A percentile compares a stretch with the other conserved stretches of the same genome.
Conservation (phyloP, 129 eudicot species). For the Tagetes patula region DNA sequence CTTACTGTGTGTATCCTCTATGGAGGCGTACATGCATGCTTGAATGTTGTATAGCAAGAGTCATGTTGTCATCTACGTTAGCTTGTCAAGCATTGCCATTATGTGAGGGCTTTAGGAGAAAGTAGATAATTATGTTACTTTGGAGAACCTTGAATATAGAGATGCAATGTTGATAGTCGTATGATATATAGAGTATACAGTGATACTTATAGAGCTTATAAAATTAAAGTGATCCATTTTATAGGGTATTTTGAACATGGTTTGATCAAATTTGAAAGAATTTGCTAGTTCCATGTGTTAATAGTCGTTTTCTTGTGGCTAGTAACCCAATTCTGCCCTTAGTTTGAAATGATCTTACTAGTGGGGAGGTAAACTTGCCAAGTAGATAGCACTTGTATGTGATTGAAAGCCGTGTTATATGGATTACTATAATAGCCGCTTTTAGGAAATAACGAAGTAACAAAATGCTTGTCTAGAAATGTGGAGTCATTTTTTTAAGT, state of each 20-base stretch:
- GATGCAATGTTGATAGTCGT: background rate
- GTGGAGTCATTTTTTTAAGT: no score
- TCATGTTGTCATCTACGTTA: background rate
- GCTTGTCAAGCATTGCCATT: background rate
- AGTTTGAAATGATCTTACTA: background rate
- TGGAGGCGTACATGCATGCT: background rate
- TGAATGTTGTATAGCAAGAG: background rate
- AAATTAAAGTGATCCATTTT: background rate
- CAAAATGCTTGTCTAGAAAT: no score
- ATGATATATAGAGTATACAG: background rate
- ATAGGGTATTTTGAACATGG: background rate
- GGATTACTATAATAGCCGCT: no score
- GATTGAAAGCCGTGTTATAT: background rate
- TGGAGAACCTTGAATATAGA: background rate
- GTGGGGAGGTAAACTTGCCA: background rate
- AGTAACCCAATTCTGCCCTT: background rate
- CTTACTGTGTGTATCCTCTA: background rate
- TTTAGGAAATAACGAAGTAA: no score
- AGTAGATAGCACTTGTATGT: background rate
- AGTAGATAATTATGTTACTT: background rate
- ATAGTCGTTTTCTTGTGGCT: background rate
- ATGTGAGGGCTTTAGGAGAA: background rate
- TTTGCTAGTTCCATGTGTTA: background rate
- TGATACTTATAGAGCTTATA: background rate
- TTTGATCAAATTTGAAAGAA: background rate